A percentile compares a stretch with the other conserved stretches of the same genome.
Conservation (phyloP, 2,329 filamentous ascomycete genomes). For the Ploettnerulaceae sp. region DNA sequence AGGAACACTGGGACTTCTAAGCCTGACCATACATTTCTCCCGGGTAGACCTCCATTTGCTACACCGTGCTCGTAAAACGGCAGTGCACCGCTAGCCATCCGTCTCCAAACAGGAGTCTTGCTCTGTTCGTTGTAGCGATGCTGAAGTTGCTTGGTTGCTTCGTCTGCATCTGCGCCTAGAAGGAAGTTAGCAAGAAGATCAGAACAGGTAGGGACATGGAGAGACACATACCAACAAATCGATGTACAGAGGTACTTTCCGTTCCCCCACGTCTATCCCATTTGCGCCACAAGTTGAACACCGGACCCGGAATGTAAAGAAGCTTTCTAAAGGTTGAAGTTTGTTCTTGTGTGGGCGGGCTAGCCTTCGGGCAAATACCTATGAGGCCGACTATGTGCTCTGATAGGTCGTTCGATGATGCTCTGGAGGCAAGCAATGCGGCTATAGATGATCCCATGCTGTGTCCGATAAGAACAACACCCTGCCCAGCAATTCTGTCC, state of each 20-base stretch:
- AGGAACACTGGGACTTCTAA: slow-evolving; percentile 72
- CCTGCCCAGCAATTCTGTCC: slow-evolving; percentile 59
- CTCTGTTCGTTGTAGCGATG: slow-evolving; percentile 78
- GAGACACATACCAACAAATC: too few relatives aligned
- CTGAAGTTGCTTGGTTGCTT: slow-evolving; percentile 63
- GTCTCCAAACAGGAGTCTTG: slow-evolving; percentile 72
- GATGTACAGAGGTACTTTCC: slow-evolving; percentile 70
- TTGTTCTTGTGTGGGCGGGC: slow-evolving; percentile 52
- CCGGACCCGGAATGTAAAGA: slow-evolving; percentile 61
- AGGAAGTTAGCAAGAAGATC: too few relatives aligned
- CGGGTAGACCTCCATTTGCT: slow-evolving; percentile 61
- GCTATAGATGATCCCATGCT: slow-evolving; percentile 84
- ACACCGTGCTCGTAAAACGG: slow-evolving; percentile 52
- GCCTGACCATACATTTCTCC: slow-evolving; percentile 64
- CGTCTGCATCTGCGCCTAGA: slow-evolving; percentile 58
- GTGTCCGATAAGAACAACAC: slow-evolving; percentile 77
- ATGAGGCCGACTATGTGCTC: slow-evolving; percentile 69
- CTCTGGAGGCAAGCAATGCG: slow-evolving; percentile 57
- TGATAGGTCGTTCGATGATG: slow-evolving; percentile 48
- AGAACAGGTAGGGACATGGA: too few relatives aligned
- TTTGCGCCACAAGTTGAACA: slow-evolving; percentile 72
- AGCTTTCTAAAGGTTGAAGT: slow-evolving; percentile 49
- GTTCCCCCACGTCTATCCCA: slow-evolving; percentile 77
- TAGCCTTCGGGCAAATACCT: slow-evolving; percentile 73
- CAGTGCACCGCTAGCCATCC: slow-evolving; percentile 71